Evolutionary conservation across 805 yeast genomes (phyloP).

Genomic region (Candida silvatica): DNA sequence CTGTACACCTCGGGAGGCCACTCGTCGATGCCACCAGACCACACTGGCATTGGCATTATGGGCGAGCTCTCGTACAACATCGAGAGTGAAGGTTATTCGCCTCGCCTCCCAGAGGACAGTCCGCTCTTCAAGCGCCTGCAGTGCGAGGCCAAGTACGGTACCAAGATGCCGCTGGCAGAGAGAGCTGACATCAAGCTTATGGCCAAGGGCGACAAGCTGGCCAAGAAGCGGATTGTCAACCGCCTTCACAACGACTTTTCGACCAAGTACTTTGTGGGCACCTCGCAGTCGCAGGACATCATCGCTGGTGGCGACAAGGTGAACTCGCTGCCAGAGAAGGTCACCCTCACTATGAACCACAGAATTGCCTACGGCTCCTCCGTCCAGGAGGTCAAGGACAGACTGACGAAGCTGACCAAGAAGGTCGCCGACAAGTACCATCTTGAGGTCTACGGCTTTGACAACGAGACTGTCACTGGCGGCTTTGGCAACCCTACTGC

Average conservation of each 20-base stretch:
- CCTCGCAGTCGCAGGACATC: slow-evolving; percentile 41
- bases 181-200: slow-evolving; percentile 30
- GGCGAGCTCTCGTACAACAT: slow-evolving; percentile 30
- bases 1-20: slow-evolving; percentile 42
- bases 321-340: slow-evolving; percentile 43
- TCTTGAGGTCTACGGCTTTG: slow-evolving; percentile 22
- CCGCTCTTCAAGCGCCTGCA: slow-evolving; percentile 36
- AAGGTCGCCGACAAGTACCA: slow-evolving; percentile 28
- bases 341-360: slow-evolving; percentile 33
- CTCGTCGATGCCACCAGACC: slow-evolving; percentile 40
- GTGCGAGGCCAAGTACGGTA: slow-evolving; percentile 37
- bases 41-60: slow-evolving; percentile 40
- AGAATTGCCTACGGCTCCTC: slow-evolving; percentile 37
- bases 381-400: slow-evolving; percentile 25
- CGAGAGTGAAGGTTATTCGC: slow-evolving; percentile 25
- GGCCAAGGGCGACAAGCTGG: slow-evolving; percentile 26
- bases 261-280: slow-evolving; percentile 31
- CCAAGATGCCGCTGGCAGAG: slow-evolving; percentile 23
- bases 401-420: slow-evolving; percentile 24
- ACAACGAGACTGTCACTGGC: neutral
- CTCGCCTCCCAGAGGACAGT: slow-evolving; percentile 31
- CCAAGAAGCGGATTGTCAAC: slow-evolving; percentile 30
- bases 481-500: neutral
- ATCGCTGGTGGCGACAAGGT: slow-evolving; percentile 39
- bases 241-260: slow-evolving; percentile 21